phyloP scores from a whole-genome alignment of 805 yeast genomes.

The Debaryomyces castellii region DNA sequence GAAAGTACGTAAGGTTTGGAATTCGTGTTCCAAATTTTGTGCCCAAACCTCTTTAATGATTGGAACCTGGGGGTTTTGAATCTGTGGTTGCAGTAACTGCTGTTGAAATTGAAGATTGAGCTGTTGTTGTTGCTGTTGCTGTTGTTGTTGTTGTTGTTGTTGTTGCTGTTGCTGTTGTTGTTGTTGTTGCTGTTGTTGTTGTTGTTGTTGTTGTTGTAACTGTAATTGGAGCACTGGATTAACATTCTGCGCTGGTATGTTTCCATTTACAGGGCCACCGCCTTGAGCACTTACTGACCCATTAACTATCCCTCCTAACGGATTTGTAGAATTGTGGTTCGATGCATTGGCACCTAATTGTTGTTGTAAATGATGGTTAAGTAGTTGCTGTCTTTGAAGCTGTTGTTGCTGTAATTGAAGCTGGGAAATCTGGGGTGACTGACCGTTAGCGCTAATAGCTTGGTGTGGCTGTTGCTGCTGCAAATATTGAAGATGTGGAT shows the following conservation, averaged over 20 bases:
- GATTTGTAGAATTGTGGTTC: conserved; percentile 24
- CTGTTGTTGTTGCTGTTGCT: conserved; percentile 17
- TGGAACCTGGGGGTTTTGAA: conserved; percentile 37
- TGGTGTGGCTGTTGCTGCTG: conserved; percentile 35
- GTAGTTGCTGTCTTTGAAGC: conserved; percentile 30
- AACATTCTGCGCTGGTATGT: conserved; percentile 13
- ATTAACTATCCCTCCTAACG: conserved; percentile 36
- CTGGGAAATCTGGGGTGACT: conserved; percentile 37
- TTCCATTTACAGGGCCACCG: conserved; percentile 12
- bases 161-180: conserved; percentile 22
- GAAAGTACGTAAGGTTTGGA: conserved; percentile 58
- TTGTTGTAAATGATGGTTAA: conserved; percentile 32
- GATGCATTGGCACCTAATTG: conserved; percentile 16
- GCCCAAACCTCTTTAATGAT: conserved; percentile 74
- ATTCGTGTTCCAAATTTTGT: conserved; percentile 66
- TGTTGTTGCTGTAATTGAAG: conserved; percentile 26
- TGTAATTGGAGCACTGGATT: conserved; percentile 22
- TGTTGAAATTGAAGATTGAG: conserved; percentile 14
- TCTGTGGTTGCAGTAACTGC: conserved; percentile 9
- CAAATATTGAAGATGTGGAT: conserved; percentile 44
- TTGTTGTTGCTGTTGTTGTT: conserved; percentile 20
- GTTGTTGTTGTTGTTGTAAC: conserved; percentile 26
- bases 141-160: conserved; percentile 21
- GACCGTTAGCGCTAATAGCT: conserved; percentile 17
- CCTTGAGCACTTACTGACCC: conserved; percentile 20